Evolutionary conservation across 495 filamentous ascomycete species (phyloP).

Genomic region (Neurospora discreta): DNA sequence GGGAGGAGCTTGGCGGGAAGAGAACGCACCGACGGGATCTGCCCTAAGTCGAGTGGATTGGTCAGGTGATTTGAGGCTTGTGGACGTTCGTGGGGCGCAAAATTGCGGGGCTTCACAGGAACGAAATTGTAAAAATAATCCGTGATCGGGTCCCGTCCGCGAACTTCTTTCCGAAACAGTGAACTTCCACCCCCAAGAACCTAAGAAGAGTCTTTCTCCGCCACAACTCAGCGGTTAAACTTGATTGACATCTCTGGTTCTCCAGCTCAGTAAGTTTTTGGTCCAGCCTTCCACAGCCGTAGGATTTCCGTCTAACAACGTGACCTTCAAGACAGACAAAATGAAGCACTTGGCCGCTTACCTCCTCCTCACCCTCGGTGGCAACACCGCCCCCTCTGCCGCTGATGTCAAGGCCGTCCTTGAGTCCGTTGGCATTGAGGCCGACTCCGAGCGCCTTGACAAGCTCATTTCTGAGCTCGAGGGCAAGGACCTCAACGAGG

Average conservation of each 20-base stretch:
- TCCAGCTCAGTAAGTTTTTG: conserved; percentile 22
- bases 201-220: conserved; percentile 47
- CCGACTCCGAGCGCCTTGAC: conserved; percentile 74
- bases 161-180: conserved; percentile 10
- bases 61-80: conserved; percentile 16
- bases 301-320: neutral
- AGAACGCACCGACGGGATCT: conserved; percentile 4
- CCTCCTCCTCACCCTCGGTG: conserved; percentile 88
- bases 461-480: conserved; percentile 83
- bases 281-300: neutral
- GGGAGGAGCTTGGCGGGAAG: neutral
- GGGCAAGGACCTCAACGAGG: conserved; percentile 96
- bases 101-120: conserved; percentile 20
- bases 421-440: conserved; percentile 89
- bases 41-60: conserved; percentile 15
- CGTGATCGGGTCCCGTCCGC: neutral
- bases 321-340: conserved; percentile 36
- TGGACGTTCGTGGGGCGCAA: conserved; percentile 10
- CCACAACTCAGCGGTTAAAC: conserved; percentile 42
- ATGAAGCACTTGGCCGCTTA: conserved; percentile 99
- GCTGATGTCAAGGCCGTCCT: conserved; percentile 86
- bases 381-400: conserved; percentile 82
- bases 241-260: conserved; percentile 48
- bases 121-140: conserved; percentile 24
- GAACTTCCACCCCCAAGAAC: conserved; percentile 26